phyloP scores from a whole-genome alignment of 305 asterid genomes.

The Caryopteris hybrid region DNA sequence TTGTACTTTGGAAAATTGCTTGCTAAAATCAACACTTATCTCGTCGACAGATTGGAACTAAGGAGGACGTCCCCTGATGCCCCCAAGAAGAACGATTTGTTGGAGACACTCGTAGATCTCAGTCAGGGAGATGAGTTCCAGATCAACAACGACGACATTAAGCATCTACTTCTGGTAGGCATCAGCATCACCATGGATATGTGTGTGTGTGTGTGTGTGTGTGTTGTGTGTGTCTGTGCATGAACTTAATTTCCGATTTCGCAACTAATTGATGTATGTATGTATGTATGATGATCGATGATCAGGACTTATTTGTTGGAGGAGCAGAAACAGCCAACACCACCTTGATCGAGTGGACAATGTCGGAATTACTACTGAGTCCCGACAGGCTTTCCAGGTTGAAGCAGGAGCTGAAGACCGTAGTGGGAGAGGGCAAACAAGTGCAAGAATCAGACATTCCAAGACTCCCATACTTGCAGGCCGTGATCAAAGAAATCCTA shows the following conservation, averaged over 20 bases:
- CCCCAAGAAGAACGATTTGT: conserved; percentile 1
- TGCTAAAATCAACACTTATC: background rate
- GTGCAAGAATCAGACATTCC: background rate
- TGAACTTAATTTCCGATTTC: no score
- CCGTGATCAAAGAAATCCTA: background rate
- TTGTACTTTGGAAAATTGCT: background rate
- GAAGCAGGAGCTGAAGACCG: background rate
- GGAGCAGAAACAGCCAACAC: background rate
- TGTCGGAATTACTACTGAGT: background rate
- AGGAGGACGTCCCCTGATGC: no score
- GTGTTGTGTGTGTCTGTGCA: no score
- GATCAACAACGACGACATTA: background rate
- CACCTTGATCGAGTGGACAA: background rate
- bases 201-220: no score
- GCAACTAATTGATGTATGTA: no score
- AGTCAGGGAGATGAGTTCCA: background rate
- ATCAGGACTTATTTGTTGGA: background rate
- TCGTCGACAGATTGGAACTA: background rate
- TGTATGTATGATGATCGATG: no score
- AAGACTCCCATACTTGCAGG: background rate
- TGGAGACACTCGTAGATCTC: background rate
- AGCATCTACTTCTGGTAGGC: background rate
- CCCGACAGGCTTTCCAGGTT: background rate
- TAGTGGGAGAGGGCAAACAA: background rate
- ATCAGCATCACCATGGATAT: no score